Evolutionary conservation across 129 eudicot species (phyloP), one percentile per base, ranked within the genome.

Genomic region (Tagetes patula): DNA sequence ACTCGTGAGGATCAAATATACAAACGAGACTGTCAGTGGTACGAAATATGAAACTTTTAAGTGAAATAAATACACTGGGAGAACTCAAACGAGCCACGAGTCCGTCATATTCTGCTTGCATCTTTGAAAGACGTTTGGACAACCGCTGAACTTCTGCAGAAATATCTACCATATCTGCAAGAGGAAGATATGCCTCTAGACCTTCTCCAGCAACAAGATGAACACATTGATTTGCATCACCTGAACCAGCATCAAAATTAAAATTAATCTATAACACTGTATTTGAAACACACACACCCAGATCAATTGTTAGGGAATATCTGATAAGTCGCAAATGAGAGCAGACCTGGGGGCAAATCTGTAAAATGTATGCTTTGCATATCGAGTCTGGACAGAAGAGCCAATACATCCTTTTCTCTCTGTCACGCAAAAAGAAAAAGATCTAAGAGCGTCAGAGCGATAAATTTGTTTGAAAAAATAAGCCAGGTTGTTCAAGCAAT

Each of bases 161-260:
- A 46, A 95, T 83, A 79, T 95, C 99, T 3, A 95, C 97, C 99
- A 95, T 88, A 67, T 86, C 97, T 47, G 96, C 93, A 67, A 95
- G 99, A 30, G 99, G 99, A 76, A 95, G 97, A 75, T 95, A 95
- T 11, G 99, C 96, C 79, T 95, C 99, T 67, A 95, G 88, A 20
- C 99, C 99, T 75, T 95, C 99, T 70, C 97, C 86, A 1, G 97
- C 99, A 65, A 95, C 99, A 65, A 95, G 84, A 83, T 95, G 99
- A 31, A 95, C 96, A 55, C 89, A 88, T 75, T 86, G 91, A 80
- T 81, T 90, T 38, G 84, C 99, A 82, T 90, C 91, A 39, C 71
- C 99, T 95, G 86, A 27, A 74, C n/a, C 82, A 72, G 55, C 31
- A 13, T 31, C 13, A 20, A 1, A 47, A 37, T 12, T 10, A 40